Evolutionary conservation across 2,329 filamentous ascomycete genomes (phyloP), one percentile per base, ranked within the genome.

Genomic region (Escovopsis sp.): DNA sequence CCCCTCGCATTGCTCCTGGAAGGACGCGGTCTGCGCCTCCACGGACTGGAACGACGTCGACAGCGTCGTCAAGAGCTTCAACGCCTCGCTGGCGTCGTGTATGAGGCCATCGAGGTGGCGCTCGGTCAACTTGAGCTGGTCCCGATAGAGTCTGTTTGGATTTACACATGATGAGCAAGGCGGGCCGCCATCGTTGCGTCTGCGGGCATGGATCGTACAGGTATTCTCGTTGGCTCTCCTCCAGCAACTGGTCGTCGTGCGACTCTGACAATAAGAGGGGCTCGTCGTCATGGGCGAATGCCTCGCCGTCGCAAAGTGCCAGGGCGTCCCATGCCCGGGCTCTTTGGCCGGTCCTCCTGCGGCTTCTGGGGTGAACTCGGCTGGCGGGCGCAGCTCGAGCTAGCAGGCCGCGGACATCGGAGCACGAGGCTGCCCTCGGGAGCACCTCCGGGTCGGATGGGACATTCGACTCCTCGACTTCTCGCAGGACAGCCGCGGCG

Each of bases 1-100:
- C 43, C 85, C 83, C 56, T 95, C 86, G 61, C 91, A 98, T 60
- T 94, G 87, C 37, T 81, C 77, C 57, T 88, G 84, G 65, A 98
- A 96, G 12, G 83, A 81, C n/a, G 82, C 84, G 0, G 91, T 98
- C 63, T 96, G 89, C 9, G 75, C 69, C 53, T 95, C 87, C 39
- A 98, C 89, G 1, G 81, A 70, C 50, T 81, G 79, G 65, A 98
- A 98, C 5, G 88, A 89, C 51, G 81, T 76, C 12, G 88, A 88
- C 13, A 98, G 71, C 1, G 74, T 78, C 13, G 83, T 80, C 25
- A 98, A 71, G 14, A 93, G 69, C 35, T 78, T 70, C 33, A 98
- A 69, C 0, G 87, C 82, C 14, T 73, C 73, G 42, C 84, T 76
- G 1, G 89, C 87, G 56, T 87, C 85, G 25, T 73, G 66, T 20